phyloP scores from a whole-genome alignment of 345 rosid species.

The Pugionium dolabratum region DNA sequence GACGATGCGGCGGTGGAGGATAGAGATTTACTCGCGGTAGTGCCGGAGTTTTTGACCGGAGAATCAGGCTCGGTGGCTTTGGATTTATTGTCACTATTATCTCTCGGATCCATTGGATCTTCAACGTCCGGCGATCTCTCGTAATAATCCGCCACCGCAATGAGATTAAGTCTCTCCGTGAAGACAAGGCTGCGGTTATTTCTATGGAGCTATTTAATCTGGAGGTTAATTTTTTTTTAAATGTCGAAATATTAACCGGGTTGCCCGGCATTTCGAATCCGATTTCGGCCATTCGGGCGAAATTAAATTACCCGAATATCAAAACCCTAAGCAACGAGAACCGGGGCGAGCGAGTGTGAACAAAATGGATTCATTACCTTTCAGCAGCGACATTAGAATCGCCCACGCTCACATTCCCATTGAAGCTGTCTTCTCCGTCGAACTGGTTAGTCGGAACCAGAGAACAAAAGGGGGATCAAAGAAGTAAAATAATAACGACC shows the following conservation, averaged over 20 bases:
- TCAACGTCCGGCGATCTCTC: constrained; percentile 29
- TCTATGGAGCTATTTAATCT: constrained; percentile 12
- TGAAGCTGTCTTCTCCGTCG: constrained; percentile 54
- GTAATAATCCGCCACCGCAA: constrained; percentile 40
- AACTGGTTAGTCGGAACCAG: constrained; percentile 45
- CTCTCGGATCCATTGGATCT: constrained; percentile 18
- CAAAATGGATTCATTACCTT: constrained; percentile 51
- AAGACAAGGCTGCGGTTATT: constrained; percentile 49
- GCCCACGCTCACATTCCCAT: constrained; percentile 65
- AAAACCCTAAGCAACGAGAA: constrained; percentile 42
- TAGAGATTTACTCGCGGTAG: constrained; percentile 34
- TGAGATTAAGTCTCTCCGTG: constrained; percentile 44
- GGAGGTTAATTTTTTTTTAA: neutral
- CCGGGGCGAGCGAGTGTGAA: constrained; percentile 30
- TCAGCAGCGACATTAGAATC: constrained; percentile 58
- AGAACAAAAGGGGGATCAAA: constrained; percentile 22
- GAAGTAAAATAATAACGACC: constrained; percentile 47
- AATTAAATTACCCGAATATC: constrained; percentile 44
- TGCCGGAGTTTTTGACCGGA: constrained; percentile 27
- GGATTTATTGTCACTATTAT: neutral
- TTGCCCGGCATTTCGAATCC: constrained; percentile 25
- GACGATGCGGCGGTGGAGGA: constrained; percentile 36
- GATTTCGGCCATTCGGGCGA: constrained; percentile 23
- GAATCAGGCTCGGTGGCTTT: constrained; percentile 43
- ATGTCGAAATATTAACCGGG: constrained; percentile 10